Evolutionary conservation across 305 asterid species (phyloP), one percentile per base, ranked within the genome.

Genomic region (Fraxinus sp.): DNA sequence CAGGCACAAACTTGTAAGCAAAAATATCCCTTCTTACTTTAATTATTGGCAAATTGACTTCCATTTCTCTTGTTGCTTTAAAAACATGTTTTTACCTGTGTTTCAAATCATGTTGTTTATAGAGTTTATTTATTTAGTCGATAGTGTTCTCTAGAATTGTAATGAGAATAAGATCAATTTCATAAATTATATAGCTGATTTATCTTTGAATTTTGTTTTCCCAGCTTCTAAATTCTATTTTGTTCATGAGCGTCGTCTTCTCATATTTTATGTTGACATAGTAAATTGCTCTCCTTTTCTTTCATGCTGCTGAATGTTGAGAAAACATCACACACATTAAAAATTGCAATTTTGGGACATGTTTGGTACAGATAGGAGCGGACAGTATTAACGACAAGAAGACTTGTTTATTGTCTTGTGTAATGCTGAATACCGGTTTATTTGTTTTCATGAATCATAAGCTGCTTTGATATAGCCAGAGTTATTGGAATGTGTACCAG

Each of bases 81-180:
- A 49, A 46, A 52, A 24, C 84, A 16, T 78, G 84, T 81, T 86
- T 39, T 73, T 26, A 59, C 78, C 7, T 24, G 73, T 66, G 78
- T 77, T 30, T 68, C 32, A 49, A 76, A 68, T 66, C 73, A 79
- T 73, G 32, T 6, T 79, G 82, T 85, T 84, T 77, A 81, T 88
- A 84, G 85, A 26, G n/a, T 66, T 62, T 80, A 30, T 79, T 81
- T 80, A 57, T 83, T 30, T 55, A 68, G 55, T 46, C 80, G 62
- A 68, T 57, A 33, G 79, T 44, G 46, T 41, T 76, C 35, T 4
- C 68, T 64, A 62, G n/a, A 78, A 64, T 52, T 79, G 71, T 37
- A 64, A 32, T 26, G 52, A 41, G 46, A 77, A 79, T 77, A 66
- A 81, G 62, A 18, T 16, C 46, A 57, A 59, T 26, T 59, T 75